Percentiles rank a stretch among this genome's conserved stretches.
Conservation (phyloP, 2,329 filamentous ascomycete species). For the Zalaria sp. region DNA sequence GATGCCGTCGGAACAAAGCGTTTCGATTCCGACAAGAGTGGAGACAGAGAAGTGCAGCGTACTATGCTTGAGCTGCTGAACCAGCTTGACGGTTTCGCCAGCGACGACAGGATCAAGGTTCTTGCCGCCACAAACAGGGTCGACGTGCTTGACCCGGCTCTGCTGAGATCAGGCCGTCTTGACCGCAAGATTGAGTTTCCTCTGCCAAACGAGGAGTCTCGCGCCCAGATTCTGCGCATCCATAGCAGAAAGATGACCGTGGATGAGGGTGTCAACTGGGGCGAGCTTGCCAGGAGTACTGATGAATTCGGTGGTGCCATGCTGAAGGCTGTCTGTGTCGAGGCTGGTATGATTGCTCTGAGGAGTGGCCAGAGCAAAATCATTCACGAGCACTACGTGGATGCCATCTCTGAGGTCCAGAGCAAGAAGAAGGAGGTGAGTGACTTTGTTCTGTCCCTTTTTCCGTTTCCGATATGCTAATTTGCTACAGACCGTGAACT, state of each 20-base stretch:
- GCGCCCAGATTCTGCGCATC: slow-evolving; percentile 93
- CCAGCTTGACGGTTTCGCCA: slow-evolving; percentile 95
- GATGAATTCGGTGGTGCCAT: slow-evolving; percentile 97
- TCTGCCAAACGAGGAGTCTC: slow-evolving; percentile 90
- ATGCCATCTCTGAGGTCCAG: slow-evolving; percentile 93
- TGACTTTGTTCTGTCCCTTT: too few species aligned
- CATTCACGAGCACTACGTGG: slow-evolving; percentile 94
- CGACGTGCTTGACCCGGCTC: slow-evolving; percentile 81
- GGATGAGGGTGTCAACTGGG: slow-evolving; percentile 87
- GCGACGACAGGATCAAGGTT: slow-evolving; percentile 92
- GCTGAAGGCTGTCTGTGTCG: slow-evolving; percentile 96
- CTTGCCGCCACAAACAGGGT: slow-evolving; percentile 89
- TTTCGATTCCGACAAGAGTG: slow-evolving; percentile 96
- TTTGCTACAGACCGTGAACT: too few species aligned
- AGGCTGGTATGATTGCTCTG: slow-evolving; percentile 97
- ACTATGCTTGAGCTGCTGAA: slow-evolving; percentile 99
- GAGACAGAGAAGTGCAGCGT: slow-evolving; percentile 92
- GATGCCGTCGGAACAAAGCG: slow-evolving; percentile 98
- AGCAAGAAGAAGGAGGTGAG: slow-evolving; percentile 74
- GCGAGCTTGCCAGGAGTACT: slow-evolving; percentile 85
- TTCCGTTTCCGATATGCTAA: too few species aligned
- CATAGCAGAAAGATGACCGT: slow-evolving; percentile 98
- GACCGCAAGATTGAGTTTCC: slow-evolving; percentile 98
- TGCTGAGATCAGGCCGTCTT: slow-evolving; percentile 81
- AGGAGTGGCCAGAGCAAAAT: slow-evolving; percentile 93